Base-by-base conservation (phyloP, 2,329 filamentous ascomycete genomes). In the Fusarium albidum region DNA sequence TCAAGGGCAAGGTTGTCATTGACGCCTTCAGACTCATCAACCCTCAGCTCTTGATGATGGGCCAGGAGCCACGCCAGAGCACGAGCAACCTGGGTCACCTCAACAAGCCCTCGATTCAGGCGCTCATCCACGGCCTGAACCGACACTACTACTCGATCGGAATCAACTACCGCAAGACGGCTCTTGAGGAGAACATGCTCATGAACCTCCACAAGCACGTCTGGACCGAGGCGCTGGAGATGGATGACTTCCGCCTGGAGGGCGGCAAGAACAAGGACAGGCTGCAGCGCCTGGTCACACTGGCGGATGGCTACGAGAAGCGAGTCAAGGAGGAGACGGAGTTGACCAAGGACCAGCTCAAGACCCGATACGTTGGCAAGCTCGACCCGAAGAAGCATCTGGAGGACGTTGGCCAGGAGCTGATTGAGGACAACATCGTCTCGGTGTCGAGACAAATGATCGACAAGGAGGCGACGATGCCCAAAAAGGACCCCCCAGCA, bases 141-240 rank as follows among this genome's bases (percentile, higher is more conserved):
- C 85, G 95, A 69, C 95, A 99, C 80, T 99, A 99, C 83, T 99
- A 99, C 83, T 96, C 92, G 68, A 99, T 99, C 71, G 94, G 86
- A 55, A 98, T 99, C 79, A 93, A 97, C 78, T 99, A 99, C 78
- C 85, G 94, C 71, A 99, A 99, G 82, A 96, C 94, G 1, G 94
- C 92, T 1, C 81, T 99, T 43, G 95, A 99, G 75, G 96, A 99
- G 82, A 98, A 96, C 77, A 99, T 99, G 95, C 77, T 99, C 69
- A 99, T 99, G 96, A 99, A 99, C 73, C 80, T 99, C 63, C 95
- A 99, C 84, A 99, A 99, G 82, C 95, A 98, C 66, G 93, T 97
- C 37, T 99, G 95, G 95, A 99, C 96, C 1, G 95, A 99, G 75
- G 95, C 94, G 6, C 77, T 99, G 62, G 87, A 96, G 73, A 98